Conservation (phyloP, 2,329 filamentous ascomycete genomes). For the Cladosporium sphaerospermum region DNA sequence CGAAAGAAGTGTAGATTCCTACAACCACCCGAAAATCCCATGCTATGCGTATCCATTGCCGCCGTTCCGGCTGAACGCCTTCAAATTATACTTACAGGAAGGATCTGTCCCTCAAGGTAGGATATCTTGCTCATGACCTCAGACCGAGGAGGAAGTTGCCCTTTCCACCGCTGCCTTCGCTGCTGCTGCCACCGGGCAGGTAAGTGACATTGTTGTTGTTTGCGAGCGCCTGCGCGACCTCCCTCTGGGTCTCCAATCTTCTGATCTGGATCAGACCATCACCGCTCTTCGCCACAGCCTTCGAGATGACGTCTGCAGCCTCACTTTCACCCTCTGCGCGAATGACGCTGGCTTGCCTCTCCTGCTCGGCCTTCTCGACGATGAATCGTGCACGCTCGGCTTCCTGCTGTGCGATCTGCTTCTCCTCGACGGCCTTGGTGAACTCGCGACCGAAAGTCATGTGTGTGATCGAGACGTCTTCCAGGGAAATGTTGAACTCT, state of each 20-base stretch:
- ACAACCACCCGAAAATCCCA: conserved; percentile 7
- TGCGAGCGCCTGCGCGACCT: conserved; percentile 86
- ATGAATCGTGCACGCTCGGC: conserved; percentile 96
- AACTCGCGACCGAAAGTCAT: conserved; percentile 99
- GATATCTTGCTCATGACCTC: conserved; percentile 41
- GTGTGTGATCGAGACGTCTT: conserved; percentile 98
- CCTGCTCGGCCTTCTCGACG: conserved; percentile 97
- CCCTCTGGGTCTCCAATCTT: conserved; percentile 92
- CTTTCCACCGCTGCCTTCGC: conserved; percentile 39
- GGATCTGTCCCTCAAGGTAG: conserved; percentile 1
- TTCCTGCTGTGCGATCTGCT: conserved; percentile 99
- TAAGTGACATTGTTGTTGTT: conserved; percentile 94
- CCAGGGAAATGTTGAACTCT: conserved; percentile 98
- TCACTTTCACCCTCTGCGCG: conserved; percentile 96
- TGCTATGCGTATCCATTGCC: conserved; percentile 8
- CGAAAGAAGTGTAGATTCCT: conserved; percentile 11
- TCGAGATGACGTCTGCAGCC: conserved; percentile 90
- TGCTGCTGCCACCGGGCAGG: conserved; percentile 63
- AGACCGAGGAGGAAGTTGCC: conserved; percentile 63
- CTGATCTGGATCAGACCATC: conserved; percentile 93
- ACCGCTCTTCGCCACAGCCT: conserved; percentile 85
- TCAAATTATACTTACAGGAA: conserved; percentile 9
- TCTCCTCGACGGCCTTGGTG: conserved; percentile 97
- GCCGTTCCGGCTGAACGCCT: conserved; percentile 7
- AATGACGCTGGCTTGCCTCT: conserved; percentile 97